A percentile compares a stretch with the other conserved stretches of the same genome.
Conservation (phyloP, 2,329 filamentous ascomycete species). For the Pseudogymnoascus sp. region DNA sequence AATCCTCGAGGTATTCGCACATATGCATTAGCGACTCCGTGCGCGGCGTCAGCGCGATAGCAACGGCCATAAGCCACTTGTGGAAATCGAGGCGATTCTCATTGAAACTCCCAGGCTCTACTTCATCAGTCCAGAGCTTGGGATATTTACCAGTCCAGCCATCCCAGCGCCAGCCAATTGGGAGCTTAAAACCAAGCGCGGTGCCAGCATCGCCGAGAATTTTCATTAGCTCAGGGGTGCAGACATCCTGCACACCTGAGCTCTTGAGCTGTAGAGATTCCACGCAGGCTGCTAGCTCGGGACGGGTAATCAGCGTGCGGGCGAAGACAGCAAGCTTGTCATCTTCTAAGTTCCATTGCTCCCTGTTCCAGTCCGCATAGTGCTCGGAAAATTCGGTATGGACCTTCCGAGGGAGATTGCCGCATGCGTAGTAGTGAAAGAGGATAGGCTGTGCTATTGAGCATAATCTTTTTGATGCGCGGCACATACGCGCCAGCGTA, state of each 20-base stretch:
- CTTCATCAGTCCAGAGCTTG: background rate
- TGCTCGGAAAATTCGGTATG: too few relatives aligned
- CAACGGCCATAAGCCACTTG: background rate
- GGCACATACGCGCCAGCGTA: background rate
- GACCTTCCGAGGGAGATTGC: background rate
- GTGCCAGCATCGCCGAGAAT: background rate
- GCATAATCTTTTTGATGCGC: background rate
- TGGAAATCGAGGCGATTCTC: background rate
- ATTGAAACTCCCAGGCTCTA: background rate
- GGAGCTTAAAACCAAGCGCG: background rate
- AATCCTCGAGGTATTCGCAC: background rate
- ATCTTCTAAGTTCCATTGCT: background rate
- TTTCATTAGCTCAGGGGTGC: background rate
- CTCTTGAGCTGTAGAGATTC: background rate
- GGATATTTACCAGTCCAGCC: background rate
- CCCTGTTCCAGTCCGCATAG: background rate
- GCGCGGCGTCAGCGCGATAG: background rate
- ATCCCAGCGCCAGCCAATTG: background rate
- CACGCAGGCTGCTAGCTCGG: background rate
- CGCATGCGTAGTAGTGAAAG: background rate
- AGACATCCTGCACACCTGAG: background rate
- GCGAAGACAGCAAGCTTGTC: too few relatives aligned
- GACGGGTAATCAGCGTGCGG: background rate
- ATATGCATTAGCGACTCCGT: background rate
- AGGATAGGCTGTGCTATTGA: background rate